Conservation (phyloP, 306 rosid species). For the Cicer yamashitae region DNA sequence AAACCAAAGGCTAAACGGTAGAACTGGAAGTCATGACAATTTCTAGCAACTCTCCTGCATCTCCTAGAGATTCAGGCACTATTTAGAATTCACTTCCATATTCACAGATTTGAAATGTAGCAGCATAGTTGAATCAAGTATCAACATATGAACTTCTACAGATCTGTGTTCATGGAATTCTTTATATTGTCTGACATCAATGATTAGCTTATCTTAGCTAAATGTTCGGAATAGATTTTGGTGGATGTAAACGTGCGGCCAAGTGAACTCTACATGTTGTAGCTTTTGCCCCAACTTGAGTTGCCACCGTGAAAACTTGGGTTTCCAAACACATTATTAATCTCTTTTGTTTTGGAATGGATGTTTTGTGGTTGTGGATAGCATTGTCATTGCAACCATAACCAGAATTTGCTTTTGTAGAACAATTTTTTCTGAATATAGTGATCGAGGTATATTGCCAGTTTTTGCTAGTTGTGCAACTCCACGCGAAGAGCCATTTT, state of each 20-base stretch:
- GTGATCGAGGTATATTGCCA: slow-evolving; percentile 25
- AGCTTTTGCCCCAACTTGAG: too few species aligned
- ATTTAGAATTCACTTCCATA: slow-evolving; percentile 30
- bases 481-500: too few species aligned
- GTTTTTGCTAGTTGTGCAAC: slow-evolving; percentile 12
- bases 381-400: slow-evolving; percentile 1
- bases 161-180: slow-evolving; percentile 38
- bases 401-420: slow-evolving; percentile 3
- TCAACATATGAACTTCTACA: neutral
- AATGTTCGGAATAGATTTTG: too few species aligned
- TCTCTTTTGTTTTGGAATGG: slow-evolving; percentile 38
- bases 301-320: too few species aligned
- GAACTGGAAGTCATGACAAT: slow-evolving; percentile 30
- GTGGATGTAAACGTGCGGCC: too few species aligned
- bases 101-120: slow-evolving; percentile 30
- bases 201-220: slow-evolving; percentile 11
- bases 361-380: slow-evolving; percentile 32
- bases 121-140: slow-evolving; percentile 32
- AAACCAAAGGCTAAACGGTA: slow-evolving; percentile 69
- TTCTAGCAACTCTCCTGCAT: slow-evolving; percentile 22
- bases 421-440: slow-evolving; percentile 35
- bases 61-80: slow-evolving; percentile 37
- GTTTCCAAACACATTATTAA: neutral
- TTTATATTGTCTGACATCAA: slow-evolving; percentile 38
- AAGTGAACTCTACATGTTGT: too few species aligned